A percentile compares a stretch with the other conserved stretches of the same genome.
These are phyloP conservation scores for Escovopsis sp. DNA, from an alignment of 2,329 filamentous ascomycete species.

Conservation along the genomic window DNA sequence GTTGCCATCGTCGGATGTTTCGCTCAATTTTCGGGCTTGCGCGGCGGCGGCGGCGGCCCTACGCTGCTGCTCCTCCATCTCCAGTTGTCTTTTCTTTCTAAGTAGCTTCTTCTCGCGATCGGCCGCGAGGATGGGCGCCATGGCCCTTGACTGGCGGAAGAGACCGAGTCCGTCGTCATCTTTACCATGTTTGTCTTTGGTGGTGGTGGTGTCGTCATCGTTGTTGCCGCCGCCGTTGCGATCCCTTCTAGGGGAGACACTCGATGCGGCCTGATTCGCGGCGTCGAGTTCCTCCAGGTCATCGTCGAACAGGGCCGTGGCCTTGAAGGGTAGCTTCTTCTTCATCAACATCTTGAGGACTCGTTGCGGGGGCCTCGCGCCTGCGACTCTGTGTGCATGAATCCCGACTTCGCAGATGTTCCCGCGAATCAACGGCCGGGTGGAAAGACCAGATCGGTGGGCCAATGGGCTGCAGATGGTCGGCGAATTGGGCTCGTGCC, in stretches of 20 bases:
- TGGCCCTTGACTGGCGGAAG: constrained; percentile 34
- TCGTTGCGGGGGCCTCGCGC: constrained; percentile 10
- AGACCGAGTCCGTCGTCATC: constrained; percentile 26
- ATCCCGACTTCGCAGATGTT: too few species aligned
- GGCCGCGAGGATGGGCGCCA: constrained; percentile 29
- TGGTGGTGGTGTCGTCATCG: too few species aligned
- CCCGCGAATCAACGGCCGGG: too few species aligned
- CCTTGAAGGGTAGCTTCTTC: constrained; percentile 34
- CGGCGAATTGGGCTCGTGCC: too few species aligned
- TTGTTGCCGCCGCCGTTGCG: too few species aligned
- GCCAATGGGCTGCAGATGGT: too few species aligned
- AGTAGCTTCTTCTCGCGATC: constrained; percentile 20
- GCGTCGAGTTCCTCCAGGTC: too few species aligned
- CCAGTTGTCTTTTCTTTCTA: constrained; percentile 12
- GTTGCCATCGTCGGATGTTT: too few species aligned
- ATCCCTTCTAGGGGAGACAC: too few species aligned
- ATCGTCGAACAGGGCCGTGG: constrained; percentile 24
- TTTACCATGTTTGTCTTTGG: too few species aligned
- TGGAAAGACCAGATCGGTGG: too few species aligned
- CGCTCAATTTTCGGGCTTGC: constrained; percentile 9
- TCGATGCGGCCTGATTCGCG: constrained; percentile 14
- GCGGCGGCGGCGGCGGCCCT: constrained; percentile 4
- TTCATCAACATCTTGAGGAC: constrained; percentile 8
- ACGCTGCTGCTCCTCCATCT: constrained; percentile 9
- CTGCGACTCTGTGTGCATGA: too few species aligned